A percentile compares a stretch with the other conserved stretches of the same genome.
phyloP scores from a whole-genome alignment of 1,284 basidiomycete species.

The Somion occarium region DNA sequence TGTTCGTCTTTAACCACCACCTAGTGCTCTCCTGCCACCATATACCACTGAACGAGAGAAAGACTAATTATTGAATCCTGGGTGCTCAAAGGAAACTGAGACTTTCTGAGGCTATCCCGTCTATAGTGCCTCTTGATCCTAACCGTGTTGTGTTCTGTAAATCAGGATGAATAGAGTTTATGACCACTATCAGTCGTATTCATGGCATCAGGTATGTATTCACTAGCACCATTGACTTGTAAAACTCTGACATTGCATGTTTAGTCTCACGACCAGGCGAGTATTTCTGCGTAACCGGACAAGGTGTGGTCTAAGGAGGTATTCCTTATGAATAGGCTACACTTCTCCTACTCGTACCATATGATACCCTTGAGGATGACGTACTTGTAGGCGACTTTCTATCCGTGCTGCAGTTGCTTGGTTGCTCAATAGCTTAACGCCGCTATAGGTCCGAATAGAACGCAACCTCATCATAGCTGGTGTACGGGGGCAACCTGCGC shows the following conservation, averaged over 20 bases:
- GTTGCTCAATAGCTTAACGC: constrained; percentile 4
- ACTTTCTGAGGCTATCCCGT: background rate
- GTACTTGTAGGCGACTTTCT: constrained; percentile 61
- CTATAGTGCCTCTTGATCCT: background rate
- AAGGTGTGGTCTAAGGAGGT: constrained; percentile 8
- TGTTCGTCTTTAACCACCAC: background rate
- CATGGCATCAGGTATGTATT: constrained; percentile 40
- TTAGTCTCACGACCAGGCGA: constrained; percentile 41
- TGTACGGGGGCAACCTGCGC: constrained; percentile 59
- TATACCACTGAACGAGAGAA: background rate
- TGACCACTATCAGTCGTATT: constrained; percentile 34
- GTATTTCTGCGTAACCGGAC: constrained; percentile 3
- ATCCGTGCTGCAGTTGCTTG: constrained; percentile 13
- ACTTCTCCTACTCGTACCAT: constrained; percentile 69
- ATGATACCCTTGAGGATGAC: constrained; percentile 65
- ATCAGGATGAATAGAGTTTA: constrained; percentile 28
- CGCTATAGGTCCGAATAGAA: constrained; percentile 60
- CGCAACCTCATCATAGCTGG: constrained; percentile 65
- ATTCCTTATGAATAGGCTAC: constrained; percentile 50
- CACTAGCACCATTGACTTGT: constrained; percentile 6
- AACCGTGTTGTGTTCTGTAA: too few species aligned
- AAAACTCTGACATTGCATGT: background rate
- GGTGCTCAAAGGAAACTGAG: background rate
- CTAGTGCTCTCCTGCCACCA: background rate
- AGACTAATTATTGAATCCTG: background rate